A percentile compares a stretch with the other conserved stretches of the same genome.
These are phyloP conservation scores for Dipodascopsis tothii DNA, from an alignment of 805 yeast species.

Conservation along the genomic window DNA sequence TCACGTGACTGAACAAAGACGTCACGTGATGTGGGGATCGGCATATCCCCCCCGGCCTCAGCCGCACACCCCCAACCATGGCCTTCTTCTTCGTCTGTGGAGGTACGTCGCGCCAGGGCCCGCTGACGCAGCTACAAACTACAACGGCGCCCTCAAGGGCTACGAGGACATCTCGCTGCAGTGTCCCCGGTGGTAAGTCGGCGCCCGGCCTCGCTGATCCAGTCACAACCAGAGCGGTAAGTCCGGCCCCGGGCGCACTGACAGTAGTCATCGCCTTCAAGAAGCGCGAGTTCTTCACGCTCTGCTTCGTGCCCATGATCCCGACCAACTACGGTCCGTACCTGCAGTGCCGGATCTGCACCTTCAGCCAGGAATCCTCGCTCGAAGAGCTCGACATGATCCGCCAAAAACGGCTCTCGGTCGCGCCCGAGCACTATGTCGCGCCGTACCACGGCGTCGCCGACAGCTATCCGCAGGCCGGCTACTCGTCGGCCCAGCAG, in stretches of 20 bases:
- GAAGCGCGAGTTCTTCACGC: conserved; percentile 29
- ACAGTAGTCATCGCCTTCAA: conserved; percentile 16
- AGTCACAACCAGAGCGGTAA: conserved; percentile 11
- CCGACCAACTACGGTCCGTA: conserved; percentile 27
- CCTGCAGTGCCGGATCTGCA: conserved; percentile 16
- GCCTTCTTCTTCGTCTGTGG: conserved; percentile 18
- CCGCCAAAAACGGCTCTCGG: conserved; percentile 5
- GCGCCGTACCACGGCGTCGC: background rate
- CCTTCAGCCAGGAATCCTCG: conserved; percentile 2
- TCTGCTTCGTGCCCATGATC: conserved; percentile 30
- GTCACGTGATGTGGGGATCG: too few species aligned
- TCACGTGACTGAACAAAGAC: too few species aligned
- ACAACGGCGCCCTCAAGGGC: conserved; percentile 21
- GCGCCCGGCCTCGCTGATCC: background rate
- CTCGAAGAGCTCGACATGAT: conserved; percentile 8
- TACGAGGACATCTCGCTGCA: conserved; percentile 25
- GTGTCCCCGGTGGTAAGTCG: conserved; percentile 28
- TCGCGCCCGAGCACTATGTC: conserved; percentile 1
- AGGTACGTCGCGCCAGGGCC: conserved; percentile 18
- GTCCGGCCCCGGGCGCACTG: conserved; percentile 20
- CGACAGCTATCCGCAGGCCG: background rate
- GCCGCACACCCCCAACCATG: too few species aligned
- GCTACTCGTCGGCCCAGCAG: too few species aligned
- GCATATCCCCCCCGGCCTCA: too few species aligned
- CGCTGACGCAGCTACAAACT: conserved; percentile 18